Evolutionary conservation across 768 basidiomycete genomes (phyloP).

Genomic region (Suillus ampliporus): DNA sequence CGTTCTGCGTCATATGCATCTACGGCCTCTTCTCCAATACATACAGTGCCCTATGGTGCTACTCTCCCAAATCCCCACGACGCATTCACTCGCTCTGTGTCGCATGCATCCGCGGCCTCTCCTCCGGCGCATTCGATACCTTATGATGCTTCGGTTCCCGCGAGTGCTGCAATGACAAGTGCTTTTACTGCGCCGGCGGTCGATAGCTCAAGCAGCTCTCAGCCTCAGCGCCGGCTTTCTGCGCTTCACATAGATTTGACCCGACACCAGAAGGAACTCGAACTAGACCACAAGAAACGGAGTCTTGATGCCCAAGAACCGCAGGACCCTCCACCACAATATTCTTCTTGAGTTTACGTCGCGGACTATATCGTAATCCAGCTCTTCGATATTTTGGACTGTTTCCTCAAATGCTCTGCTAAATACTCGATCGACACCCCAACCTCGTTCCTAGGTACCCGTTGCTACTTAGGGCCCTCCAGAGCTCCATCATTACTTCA

Average conservation of each 20-base stretch:
- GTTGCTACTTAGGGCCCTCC: too few species aligned
- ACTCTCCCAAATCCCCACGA: too few species aligned
- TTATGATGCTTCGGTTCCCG: neutral
- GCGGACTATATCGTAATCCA: neutral
- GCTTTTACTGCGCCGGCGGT: conserved; percentile 89
- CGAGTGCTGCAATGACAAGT: conserved; percentile 1
- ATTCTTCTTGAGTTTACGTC: conserved; percentile 4
- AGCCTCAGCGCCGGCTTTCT: conserved; percentile 9
- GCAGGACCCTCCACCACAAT: conserved; percentile 18
- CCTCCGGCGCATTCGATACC: neutral
- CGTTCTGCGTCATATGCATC: conserved; percentile 12
- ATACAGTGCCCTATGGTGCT: neutral
- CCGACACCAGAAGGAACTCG: conserved; percentile 17
- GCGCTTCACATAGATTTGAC: conserved; percentile 15
- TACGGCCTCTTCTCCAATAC: neutral
- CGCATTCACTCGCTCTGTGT: too few species aligned
- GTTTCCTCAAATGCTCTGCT: neutral
- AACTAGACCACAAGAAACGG: conserved; percentile 12
- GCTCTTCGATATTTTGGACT: neutral
- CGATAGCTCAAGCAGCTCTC: conserved; percentile 47
- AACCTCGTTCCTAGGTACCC: too few species aligned
- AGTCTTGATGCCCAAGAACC: conserved; percentile 16
- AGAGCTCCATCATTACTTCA: too few species aligned
- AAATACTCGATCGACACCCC: neutral
- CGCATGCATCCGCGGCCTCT: neutral